phyloP scores from a whole-genome alignment of 108 stramenopile species.

The Conticribra guillardii region DNA sequence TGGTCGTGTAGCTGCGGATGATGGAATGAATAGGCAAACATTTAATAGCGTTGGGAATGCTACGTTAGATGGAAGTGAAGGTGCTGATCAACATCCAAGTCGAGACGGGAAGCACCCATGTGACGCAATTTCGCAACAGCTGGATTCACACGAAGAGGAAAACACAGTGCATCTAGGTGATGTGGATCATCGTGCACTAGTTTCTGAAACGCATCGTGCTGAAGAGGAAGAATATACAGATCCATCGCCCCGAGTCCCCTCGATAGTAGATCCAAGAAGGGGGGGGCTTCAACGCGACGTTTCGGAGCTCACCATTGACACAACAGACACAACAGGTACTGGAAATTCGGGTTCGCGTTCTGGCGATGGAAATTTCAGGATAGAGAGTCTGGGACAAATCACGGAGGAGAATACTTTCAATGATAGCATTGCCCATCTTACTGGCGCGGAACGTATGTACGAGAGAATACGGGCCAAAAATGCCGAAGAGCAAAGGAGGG shows the following conservation, averaged over 20 bases:
- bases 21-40: no score
- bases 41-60: no score
- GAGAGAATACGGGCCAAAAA: neutral
- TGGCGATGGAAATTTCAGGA: neutral
- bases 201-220: no score
- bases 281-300: conserved; percentile 10
- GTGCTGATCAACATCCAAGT: no score
- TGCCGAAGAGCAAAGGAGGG: neutral
- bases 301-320: conserved; percentile 16
- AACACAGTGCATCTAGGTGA: no score
- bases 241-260: neutral
- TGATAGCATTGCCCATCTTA: neutral
- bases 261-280: conserved; percentile 1
- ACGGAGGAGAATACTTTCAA: neutral
- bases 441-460: conserved; percentile 1
- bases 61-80: no score
- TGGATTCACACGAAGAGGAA: no score
- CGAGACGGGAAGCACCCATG: no score
- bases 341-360: neutral
- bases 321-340: neutral
- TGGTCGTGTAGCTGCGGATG: no score
- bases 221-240: neutral
- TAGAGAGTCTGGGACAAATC: neutral
- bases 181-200: no score
- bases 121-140: no score